Evolutionary conservation across 352 stramenopile genomes (phyloP).

Genomic region (Thraustochytrium sp.): DNA sequence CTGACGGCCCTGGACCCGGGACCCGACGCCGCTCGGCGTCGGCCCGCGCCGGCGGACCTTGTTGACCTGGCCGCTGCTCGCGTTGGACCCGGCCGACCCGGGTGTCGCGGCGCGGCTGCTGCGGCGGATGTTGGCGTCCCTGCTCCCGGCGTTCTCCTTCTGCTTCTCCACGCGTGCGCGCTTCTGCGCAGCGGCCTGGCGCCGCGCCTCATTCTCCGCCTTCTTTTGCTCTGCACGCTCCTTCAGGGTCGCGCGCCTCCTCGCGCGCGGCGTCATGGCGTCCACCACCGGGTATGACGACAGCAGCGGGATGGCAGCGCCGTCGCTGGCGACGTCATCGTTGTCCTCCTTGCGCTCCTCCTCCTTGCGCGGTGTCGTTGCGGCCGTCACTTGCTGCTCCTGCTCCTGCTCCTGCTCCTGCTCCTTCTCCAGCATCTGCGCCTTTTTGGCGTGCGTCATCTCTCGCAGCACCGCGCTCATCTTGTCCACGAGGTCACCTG

Average conservation of each 20-base stretch:
- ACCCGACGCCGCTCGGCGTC: neutral
- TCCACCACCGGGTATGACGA: constrained; percentile 40
- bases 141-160: neutral
- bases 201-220: constrained; percentile 19
- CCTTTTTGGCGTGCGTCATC: neutral
- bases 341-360: neutral
- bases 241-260: neutral
- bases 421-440: neutral
- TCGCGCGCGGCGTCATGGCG: constrained; percentile 16
- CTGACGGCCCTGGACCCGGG: too few relatives aligned
- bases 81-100: neutral
- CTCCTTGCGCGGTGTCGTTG: neutral
- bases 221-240: constrained; percentile 18
- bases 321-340: neutral
- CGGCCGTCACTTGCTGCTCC: neutral
- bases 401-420: neutral
- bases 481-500: neutral
- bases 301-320: neutral
- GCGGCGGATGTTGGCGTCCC: neutral
- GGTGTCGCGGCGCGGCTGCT: neutral
- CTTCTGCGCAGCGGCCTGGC: neutral
- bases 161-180: neutral
- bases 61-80: neutral
- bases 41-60: neutral
- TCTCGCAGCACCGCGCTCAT: constrained; percentile 11